Conservation (phyloP, 1,284 basidiomycete species). For the Ustilago xerochloae region DNA sequence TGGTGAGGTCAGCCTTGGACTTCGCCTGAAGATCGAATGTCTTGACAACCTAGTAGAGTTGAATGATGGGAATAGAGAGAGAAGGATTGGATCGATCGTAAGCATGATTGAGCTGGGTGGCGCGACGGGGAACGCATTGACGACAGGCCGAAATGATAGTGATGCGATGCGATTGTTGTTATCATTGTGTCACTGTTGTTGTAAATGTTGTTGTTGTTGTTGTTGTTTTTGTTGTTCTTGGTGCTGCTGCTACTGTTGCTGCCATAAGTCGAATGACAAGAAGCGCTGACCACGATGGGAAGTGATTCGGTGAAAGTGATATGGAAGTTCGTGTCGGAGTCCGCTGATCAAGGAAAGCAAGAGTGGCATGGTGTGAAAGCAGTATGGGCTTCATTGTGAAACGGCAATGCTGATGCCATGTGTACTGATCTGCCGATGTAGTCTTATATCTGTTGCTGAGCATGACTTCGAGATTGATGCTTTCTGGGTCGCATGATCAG, state of each 20-base stretch:
- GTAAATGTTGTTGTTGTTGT: neutral
- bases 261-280: no score
- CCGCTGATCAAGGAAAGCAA: no score
- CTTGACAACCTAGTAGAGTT: conserved; percentile 75
- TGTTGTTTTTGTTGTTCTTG: no score
- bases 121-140: neutral
- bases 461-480: neutral
- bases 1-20: conserved; percentile 97
- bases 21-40: conserved; percentile 98
- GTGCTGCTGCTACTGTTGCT: no score
- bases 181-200: neutral
- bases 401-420: neutral
- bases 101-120: conserved; percentile 1
- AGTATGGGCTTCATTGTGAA: no score
- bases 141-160: conserved; percentile 1
- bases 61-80: neutral
- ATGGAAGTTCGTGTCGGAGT: no score
- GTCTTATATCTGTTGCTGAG: neutral
- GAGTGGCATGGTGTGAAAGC: no score
- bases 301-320: no score
- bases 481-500: no score
- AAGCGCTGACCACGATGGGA: no score
- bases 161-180: conserved; percentile 1
- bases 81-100: neutral
- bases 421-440: neutral